Base-by-base conservation (phyloP, 352 stramenopile species). In the Pythium dissotocum region DNA sequence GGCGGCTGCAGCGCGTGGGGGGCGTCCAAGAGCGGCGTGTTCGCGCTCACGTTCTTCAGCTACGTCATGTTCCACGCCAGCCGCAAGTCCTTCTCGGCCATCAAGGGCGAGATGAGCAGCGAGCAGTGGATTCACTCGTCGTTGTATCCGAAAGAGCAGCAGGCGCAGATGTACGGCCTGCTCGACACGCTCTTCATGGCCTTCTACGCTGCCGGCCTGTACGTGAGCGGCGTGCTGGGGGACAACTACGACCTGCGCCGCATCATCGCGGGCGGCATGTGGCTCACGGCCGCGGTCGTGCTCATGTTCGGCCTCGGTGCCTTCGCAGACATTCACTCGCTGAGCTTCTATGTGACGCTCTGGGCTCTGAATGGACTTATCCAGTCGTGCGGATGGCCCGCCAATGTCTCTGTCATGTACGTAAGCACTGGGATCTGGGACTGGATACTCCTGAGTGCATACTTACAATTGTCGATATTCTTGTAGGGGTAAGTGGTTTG, bases 401-500 rank as follows among this genome's bases (percentile, higher is more conserved):
- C 86, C 2, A 93, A 92, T 40, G 83, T 93, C 48, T 80, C 87
- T 0, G 83, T 93, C 46, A 94, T 94, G 84, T 87, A 75, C 80
- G 67, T 64, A 2, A 3, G 2, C 13, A 32, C 7, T 28, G 36
- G 58, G 85, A 85, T 59, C 87, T 90, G 21, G 21, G 21, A 24
- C 21, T 24, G 21, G 21, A 24, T 24, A 24, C 21, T 24, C 21
- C 21, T 24, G 21, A 24, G 52, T 73, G 78, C 77, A 76, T 63
- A 69, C 10, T 36, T 53, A 49, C 21, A 18, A n/a, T 13, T 28
- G 58, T 18, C 18, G 28, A 13, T 64, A 48, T 57, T 44, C 87
- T 57, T 38, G 90, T 66, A 98, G 97, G 94, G 95, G 95, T 61
- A 98, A 98, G 75, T 99, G 97, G 97, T 97, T 96, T 52, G 68